Percentiles rank a stretch among this genome's conserved stretches.
Conservation (phyloP, 108 stramenopile species). For the Fistulifera pelliculosa region DNA sequence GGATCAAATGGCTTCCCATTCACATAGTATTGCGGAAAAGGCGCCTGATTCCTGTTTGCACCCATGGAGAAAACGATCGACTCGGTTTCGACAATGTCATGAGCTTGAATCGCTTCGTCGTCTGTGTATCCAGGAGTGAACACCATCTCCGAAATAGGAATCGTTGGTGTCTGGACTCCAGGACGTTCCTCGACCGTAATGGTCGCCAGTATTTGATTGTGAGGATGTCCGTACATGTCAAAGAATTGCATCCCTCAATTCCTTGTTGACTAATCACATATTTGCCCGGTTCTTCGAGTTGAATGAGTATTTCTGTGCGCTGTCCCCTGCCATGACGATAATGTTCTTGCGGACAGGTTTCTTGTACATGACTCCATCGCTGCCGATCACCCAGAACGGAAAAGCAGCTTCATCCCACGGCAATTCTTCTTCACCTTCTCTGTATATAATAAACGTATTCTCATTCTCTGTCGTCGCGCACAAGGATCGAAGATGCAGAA, state of each 20-base stretch:
- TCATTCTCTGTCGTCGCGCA: constrained; percentile 37
- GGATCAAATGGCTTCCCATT: constrained; percentile 33
- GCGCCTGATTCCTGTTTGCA: constrained; percentile 22
- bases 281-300: constrained; percentile 29
- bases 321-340: constrained; percentile 36
- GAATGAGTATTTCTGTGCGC: constrained; percentile 26
- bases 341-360: constrained; percentile 15
- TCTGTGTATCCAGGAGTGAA: constrained; percentile 27
- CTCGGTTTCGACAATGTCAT: constrained; percentile 26
- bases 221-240: constrained; percentile 38
- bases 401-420: constrained; percentile 21
- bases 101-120: constrained; percentile 14
- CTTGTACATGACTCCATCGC: constrained; percentile 25
- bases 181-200: constrained; percentile 10
- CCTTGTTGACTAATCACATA: constrained; percentile 38
- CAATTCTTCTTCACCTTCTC: constrained; percentile 15
- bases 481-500: constrained; percentile 23
- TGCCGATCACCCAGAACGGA: constrained; percentile 29
- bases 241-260: constrained; percentile 40
- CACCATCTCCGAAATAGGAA: constrained; percentile 15
- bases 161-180: background rate
- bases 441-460: constrained; percentile 36
- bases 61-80: constrained; percentile 41
- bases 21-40: constrained; percentile 45
- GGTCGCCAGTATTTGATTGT: constrained; percentile 17